Percentiles rank a stretch among this genome's conserved stretches.
phyloP scores from a whole-genome alignment of 1,284 basidiomycete genomes.

The Amylostereum areolatum region DNA sequence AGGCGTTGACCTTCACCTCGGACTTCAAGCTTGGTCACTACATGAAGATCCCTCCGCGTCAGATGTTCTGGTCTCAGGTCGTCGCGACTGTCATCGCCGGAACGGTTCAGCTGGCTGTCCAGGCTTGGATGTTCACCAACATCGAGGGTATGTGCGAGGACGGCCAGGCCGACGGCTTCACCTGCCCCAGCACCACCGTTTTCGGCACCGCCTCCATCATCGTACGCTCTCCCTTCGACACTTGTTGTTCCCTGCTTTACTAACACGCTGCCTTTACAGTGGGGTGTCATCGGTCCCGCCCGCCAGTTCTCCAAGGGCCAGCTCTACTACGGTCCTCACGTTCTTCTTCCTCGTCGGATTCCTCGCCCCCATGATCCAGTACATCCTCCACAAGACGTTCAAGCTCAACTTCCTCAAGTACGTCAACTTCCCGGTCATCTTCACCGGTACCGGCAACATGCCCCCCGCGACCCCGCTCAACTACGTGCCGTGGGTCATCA shows the following conservation, averaged over 20 bases:
- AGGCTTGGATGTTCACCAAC: conserved; percentile 41
- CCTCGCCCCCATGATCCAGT: conserved; percentile 32
- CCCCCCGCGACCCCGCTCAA: conserved; percentile 40
- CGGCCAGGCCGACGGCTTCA: conserved; percentile 28
- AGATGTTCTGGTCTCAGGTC: conserved; percentile 41
- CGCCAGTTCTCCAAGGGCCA: conserved; percentile 39
- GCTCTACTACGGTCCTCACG: conserved; percentile 29
- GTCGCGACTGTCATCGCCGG: conserved; percentile 37
- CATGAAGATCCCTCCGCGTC: conserved; percentile 40
- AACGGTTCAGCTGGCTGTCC: conserved; percentile 36
- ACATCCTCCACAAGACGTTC: conserved; percentile 30
- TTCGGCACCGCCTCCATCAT: conserved; percentile 35
- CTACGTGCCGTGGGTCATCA: conserved; percentile 36
- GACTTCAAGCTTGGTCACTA: conserved; percentile 45
- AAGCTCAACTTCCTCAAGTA: conserved; percentile 15
- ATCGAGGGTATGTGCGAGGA: conserved; percentile 34
- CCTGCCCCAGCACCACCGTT: conserved; percentile 27
- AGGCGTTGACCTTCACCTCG: conserved; percentile 36
- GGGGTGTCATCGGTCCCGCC: conserved; percentile 43
- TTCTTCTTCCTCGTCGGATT: conserved; percentile 55
- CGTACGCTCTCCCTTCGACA: conserved; percentile 13
- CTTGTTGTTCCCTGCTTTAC: not conserved
- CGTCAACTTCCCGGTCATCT: conserved; percentile 35
- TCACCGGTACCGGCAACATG: conserved; percentile 40
- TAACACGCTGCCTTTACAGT: conserved; percentile 12